phyloP scores from a whole-genome alignment of 2,329 filamentous ascomycete genomes.

The Neofusicoccum laricinum region DNA sequence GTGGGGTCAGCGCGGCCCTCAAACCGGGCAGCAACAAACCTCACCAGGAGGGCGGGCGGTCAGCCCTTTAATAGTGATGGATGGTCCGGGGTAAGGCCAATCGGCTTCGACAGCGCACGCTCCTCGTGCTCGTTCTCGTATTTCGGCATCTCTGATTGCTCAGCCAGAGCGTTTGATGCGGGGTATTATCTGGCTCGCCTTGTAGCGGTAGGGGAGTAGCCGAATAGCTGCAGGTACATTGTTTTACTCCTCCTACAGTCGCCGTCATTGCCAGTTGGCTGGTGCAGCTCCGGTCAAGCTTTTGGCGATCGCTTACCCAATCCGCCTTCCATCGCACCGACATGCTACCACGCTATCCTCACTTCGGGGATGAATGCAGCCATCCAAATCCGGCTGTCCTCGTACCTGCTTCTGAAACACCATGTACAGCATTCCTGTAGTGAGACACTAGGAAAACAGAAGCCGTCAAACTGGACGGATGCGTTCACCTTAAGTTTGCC shows the following conservation, averaged over 20 bases:
- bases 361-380: background rate
- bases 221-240: background rate
- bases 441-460: background rate
- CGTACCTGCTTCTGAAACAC: background rate
- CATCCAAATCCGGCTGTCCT: background rate
- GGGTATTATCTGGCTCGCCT: no score
- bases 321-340: background rate
- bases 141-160: no score
- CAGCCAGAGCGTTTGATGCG: no score
- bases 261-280: background rate
- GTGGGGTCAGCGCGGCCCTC: no score
- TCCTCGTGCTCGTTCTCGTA: no score
- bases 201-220: no score
- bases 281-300: background rate
- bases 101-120: no score
- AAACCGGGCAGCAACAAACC: no score
- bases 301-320: background rate
- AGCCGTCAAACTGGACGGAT: background rate
- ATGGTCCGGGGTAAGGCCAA: no score
- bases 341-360: background rate
- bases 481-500: background rate
- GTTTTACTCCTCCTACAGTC: no score
- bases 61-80: no score
- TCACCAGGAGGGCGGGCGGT: no score
- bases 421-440: background rate